Evolutionary conservation across 495 filamentous ascomycete genomes (phyloP).

Genomic region (Lasiosphaeria miniovina): DNA sequence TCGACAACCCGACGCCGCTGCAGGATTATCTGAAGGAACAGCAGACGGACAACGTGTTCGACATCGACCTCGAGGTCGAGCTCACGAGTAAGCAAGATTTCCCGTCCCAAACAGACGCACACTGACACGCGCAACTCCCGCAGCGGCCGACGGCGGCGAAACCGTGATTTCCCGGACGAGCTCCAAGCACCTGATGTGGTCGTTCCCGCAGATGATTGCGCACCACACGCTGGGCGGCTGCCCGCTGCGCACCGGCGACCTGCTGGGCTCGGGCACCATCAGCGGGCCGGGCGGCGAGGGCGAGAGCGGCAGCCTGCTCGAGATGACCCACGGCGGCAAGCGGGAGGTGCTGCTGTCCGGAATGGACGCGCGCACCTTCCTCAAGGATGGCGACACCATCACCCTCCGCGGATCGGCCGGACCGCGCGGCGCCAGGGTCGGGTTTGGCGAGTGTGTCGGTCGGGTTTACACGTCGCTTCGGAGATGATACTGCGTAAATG

Average conservation of each 20-base stretch:
- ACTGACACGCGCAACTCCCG: not conserved
- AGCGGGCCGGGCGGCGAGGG: conserved; percentile 59
- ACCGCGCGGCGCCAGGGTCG: conserved; percentile 55
- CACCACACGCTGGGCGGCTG: conserved; percentile 89
- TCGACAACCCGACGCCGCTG: conserved; percentile 61
- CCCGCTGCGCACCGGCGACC: conserved; percentile 73
- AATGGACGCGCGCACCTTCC: conserved; percentile 68
- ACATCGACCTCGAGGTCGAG: conserved; percentile 74
- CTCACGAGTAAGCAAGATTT: conserved; percentile 54
- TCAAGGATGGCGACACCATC: conserved; percentile 83
- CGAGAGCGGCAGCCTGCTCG: conserved; percentile 72
- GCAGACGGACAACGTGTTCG: conserved; percentile 60
- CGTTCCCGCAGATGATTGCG: conserved; percentile 91
- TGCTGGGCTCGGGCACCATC: conserved; percentile 89
- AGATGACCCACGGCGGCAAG: conserved; percentile 69
- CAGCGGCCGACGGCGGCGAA: conserved; percentile 58
- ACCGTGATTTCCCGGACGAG: conserved; percentile 65
- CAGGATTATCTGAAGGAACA: conserved; percentile 70
- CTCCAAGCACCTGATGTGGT: conserved; percentile 75
- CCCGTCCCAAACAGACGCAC: not conserved
- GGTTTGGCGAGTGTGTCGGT: conserved; percentile 71
- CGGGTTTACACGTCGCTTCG: conserved; percentile 41
- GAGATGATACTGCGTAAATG: conserved; percentile 1
- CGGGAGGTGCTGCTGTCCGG: conserved; percentile 62
- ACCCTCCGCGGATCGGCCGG: conserved; percentile 63